Percentiles rank a stretch among this genome's conserved stretches.
Evolutionary conservation across 2,329 filamentous ascomycete species (phyloP).

Genomic region (Chrysosporium queenslandicum): DNA sequence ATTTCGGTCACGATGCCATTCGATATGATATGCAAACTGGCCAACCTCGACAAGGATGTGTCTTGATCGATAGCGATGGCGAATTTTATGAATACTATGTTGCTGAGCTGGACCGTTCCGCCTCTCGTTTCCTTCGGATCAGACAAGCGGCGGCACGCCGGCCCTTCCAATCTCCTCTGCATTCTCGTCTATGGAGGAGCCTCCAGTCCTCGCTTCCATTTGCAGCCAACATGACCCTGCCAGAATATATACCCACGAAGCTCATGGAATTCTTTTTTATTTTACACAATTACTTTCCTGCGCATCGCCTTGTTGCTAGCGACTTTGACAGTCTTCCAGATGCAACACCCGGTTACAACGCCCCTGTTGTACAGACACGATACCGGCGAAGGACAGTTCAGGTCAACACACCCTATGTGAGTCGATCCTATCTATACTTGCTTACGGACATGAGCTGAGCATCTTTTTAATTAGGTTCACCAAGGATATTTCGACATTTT

Average conservation of each 20-base stretch:
- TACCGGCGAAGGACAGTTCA: conserved; percentile 80
- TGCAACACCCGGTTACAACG: conserved; percentile 73
- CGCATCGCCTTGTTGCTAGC: conserved; percentile 75
- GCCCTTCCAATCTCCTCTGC: conserved; percentile 36
- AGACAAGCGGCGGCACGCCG: conserved; percentile 58
- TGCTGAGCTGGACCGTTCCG: conserved; percentile 68
- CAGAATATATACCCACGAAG: conserved; percentile 89
- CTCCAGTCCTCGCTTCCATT: conserved; percentile 59
- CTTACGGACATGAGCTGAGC: too few species aligned
- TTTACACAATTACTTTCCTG: conserved; percentile 76
- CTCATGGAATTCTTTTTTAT: conserved; percentile 97
- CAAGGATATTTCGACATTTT: conserved; percentile 99
- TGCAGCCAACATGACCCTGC: conserved; percentile 62
- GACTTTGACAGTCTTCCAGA: conserved; percentile 86
- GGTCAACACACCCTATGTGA: conserved; percentile 78
- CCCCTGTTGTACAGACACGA: conserved; percentile 90
- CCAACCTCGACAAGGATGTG: conserved; percentile 74
- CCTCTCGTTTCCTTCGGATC: conserved; percentile 72
- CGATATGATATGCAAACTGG: conserved; percentile 79
- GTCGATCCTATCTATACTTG: too few species aligned
- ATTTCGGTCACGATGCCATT: conserved; percentile 89
- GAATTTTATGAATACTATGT: conserved; percentile 95
- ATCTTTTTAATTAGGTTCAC: conserved; percentile 56
- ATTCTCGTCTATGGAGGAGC: conserved; percentile 47
- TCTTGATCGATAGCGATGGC: conserved; percentile 72